These are phyloP conservation scores for Moesziomyces antarcticus DNA, from an alignment of 1,284 basidiomycete species.

Conservation along the genomic window DNA sequence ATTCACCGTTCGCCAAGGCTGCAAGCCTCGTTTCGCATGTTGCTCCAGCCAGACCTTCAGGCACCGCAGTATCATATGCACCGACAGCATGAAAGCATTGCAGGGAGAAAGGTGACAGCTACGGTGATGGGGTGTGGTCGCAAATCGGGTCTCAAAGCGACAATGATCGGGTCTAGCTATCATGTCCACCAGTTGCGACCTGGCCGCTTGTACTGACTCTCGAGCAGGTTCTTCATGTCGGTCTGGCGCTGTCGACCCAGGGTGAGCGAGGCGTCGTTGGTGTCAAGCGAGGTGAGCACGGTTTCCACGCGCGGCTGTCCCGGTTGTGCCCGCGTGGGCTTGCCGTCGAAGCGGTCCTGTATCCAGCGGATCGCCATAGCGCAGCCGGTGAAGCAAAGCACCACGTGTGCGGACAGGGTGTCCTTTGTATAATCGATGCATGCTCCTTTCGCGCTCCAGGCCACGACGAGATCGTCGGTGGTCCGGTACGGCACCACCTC, in stretches of 20 bases:
- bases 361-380: constrained; percentile 45
- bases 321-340: constrained; percentile 13
- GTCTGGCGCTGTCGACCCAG: constrained; percentile 31
- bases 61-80: too few relatives aligned
- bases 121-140: too few relatives aligned
- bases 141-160: too few relatives aligned
- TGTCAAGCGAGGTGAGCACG: constrained; percentile 33
- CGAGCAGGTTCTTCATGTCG: constrained; percentile 29
- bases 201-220: constrained; percentile 26
- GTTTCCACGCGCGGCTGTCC: constrained; percentile 30
- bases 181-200: constrained; percentile 39
- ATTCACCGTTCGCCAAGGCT: background rate
- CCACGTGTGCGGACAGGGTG: constrained; percentile 26
- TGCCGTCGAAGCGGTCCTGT: constrained; percentile 42
- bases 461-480: constrained; percentile 38
- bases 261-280: constrained; percentile 21
- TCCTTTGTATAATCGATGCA: constrained; percentile 49
- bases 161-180: background rate
- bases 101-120: background rate
- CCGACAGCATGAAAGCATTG: background rate
- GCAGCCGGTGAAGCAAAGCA: constrained; percentile 39
- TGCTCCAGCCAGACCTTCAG: too few relatives aligned
- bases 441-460: constrained; percentile 37
- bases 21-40: background rate
- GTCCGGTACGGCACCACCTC: constrained; percentile 55